Evolutionary conservation across 2,329 filamentous ascomycete genomes (phyloP).

Genomic region (Corniculantispora saksenae): DNA sequence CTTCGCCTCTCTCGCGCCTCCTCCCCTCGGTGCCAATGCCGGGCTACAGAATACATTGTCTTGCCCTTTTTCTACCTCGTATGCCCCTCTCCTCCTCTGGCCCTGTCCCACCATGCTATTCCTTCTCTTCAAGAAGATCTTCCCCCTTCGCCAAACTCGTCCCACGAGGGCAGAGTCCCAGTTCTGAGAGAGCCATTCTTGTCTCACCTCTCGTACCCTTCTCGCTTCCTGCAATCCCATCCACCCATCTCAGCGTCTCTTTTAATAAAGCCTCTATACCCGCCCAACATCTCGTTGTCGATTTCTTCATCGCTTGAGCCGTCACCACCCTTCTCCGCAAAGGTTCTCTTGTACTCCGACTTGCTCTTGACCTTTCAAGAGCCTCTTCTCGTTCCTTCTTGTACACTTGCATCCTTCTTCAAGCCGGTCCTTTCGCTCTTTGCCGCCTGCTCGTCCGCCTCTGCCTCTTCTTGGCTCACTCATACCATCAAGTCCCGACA

Average conservation of each 20-base stretch:
- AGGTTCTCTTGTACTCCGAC: slow-evolving; percentile 8
- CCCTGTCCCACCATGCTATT: slow-evolving; percentile 19
- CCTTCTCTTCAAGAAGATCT: slow-evolving; percentile 27
- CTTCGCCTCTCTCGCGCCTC: slow-evolving; percentile 18
- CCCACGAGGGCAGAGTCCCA: slow-evolving; percentile 34
- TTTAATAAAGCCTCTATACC: slow-evolving; percentile 17
- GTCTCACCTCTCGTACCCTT: slow-evolving; percentile 19
- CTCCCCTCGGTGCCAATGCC: slow-evolving; percentile 21
- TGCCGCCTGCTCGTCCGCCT: slow-evolving; percentile 1
- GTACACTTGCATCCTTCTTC: slow-evolving; percentile 4
- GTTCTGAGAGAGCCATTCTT: slow-evolving; percentile 15
- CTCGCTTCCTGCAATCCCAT: slow-evolving; percentile 3
- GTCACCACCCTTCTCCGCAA: neutral
- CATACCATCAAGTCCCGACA: neutral
- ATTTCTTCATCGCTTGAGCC: slow-evolving; percentile 1
- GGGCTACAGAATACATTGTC: slow-evolving; percentile 23
- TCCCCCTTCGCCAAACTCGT: slow-evolving; percentile 36
- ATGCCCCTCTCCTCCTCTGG: slow-evolving; percentile 19
- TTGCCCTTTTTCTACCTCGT: slow-evolving; percentile 22
- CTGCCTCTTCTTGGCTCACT: slow-evolving; percentile 6
- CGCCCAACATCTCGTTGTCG: slow-evolving; percentile 10
- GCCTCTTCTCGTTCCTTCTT: slow-evolving; percentile 3
- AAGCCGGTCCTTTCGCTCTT: slow-evolving; percentile 1
- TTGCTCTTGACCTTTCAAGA: slow-evolving; percentile 3
- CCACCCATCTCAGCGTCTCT: slow-evolving; percentile 12